Base-by-base conservation (phyloP, 2,329 filamentous ascomycete genomes). In the Chaetomium sp. region DNA sequence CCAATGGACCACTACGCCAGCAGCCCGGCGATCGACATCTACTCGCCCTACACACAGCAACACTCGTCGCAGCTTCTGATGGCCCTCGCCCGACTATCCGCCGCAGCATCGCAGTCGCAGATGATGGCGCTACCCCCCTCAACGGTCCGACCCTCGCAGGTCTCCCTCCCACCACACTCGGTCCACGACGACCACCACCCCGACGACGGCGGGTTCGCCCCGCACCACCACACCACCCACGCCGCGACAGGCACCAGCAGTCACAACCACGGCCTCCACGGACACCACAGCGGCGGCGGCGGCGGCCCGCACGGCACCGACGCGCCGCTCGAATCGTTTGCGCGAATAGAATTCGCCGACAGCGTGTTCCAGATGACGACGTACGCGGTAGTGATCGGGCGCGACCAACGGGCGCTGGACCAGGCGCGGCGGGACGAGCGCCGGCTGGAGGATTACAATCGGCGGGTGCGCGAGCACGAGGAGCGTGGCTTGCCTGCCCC, bases 281-380 rank as follows among this genome's bases (percentile, higher is more conserved):
- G 19, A 27, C 19, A 27, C 19, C 19, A 27, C 19, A 27, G 19
- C 19, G 19, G 19, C 19, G 19, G 19, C 19, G 19, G 19, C 2
- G 19, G 19, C 19, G 19, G 19, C 19, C 19, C 19, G 19, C 19
- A 27, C 19, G 19, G 19, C 19, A 53, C 56, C 42, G 68, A 66
- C 49, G 62, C 64, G 9, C 68, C 67, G 34, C 69, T 83, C 11
- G 77, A 82, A 64, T 81, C 79, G 3, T 83, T 81, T 67, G 80
- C 80, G 44, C 74, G 76, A 52, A 74, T 91, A 58, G 81, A 85
- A 64, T 91, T 91, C 67, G 78, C 80, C 62, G 88, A 91, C 73
- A 86, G 87, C 66, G 80, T 84, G 54, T 91, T 88, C 68, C 87
- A 88, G 70, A 87, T 91, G 83, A 89, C 84, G 51, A 89, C 86